A percentile compares a stretch with the other conserved stretches of the same genome.
These are phyloP conservation scores for Dryas octopetala DNA, from an alignment of 306 rosid genomes.

Conservation along the genomic window DNA sequence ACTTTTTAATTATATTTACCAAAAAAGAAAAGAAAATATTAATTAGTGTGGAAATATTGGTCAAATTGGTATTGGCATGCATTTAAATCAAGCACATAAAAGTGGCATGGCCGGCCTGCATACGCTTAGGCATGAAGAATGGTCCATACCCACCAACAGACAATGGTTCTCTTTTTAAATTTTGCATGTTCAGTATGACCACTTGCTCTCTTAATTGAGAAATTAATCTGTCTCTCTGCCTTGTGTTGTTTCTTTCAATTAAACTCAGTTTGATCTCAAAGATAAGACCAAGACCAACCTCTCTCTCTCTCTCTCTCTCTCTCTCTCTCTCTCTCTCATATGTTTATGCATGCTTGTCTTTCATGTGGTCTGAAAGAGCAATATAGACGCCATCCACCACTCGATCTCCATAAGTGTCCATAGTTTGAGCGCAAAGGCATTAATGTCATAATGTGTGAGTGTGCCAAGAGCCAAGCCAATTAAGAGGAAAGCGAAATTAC, in stretches of 20 bases:
- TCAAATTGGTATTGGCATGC: too few species aligned
- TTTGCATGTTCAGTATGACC: neutral
- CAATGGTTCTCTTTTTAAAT: slow-evolving; percentile 11
- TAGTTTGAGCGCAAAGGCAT: slow-evolving; percentile 4
- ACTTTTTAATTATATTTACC: too few species aligned
- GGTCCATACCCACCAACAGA: neutral
- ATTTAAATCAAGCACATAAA: too few species aligned
- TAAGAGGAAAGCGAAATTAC: slow-evolving; percentile 2
- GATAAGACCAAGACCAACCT: neutral
- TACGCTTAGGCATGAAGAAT: too few species aligned
- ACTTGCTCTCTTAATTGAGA: slow-evolving; percentile 2
- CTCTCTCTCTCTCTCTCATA: neutral
- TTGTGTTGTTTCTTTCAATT: neutral
- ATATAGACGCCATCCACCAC: neutral
- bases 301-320: neutral
- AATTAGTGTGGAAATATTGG: too few species aligned
- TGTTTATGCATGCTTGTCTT: neutral
- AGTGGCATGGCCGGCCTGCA: too few species aligned
- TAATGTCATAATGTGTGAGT: neutral
- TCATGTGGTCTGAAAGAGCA: slow-evolving; percentile 2
- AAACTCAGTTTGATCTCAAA: neutral
- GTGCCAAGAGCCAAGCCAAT: neutral
- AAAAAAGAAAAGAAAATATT: too few species aligned
- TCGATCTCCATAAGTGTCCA: too few species aligned
- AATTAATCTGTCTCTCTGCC: neutral